Percentiles rank a stretch among this genome's conserved stretches.
Conservation (phyloP, 2,329 filamentous ascomycete genomes). For the Colletotrichum scovillei region DNA sequence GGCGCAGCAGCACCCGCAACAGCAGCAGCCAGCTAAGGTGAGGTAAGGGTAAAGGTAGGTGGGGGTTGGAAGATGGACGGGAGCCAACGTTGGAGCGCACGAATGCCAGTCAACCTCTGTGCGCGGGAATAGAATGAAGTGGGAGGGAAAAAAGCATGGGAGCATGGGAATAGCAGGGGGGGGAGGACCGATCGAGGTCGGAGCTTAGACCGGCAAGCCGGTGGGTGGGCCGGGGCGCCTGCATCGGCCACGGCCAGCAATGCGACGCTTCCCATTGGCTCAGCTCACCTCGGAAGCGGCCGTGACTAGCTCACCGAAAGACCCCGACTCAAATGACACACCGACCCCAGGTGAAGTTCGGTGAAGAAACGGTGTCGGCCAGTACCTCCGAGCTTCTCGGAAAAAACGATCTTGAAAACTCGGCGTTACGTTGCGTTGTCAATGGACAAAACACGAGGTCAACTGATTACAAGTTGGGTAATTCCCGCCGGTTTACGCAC, state of each 20-base stretch:
- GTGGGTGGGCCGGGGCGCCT: neutral
- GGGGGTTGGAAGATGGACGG: conserved; percentile 1
- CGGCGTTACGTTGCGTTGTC: neutral
- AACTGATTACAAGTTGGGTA: neutral
- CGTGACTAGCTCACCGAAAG: neutral
- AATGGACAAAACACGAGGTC: neutral
- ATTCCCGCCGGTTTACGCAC: neutral
- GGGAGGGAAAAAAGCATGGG: neutral
- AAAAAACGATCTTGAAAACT: neutral
- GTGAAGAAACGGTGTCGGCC: neutral
- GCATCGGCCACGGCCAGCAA: conserved; percentile 2
- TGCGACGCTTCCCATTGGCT: neutral
- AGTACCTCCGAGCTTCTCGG: conserved; percentile 15
- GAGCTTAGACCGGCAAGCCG: conserved; percentile 11
- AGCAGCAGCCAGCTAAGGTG: too few relatives aligned
- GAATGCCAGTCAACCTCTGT: conserved; percentile 3
- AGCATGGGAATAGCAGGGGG: neutral
- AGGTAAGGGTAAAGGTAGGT: neutral
- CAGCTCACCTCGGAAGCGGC: neutral
- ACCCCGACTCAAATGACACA: neutral
- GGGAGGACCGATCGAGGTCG: conserved; percentile 1
- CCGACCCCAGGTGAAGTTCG: neutral
- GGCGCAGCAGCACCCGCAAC: neutral
- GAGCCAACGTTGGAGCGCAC: neutral
- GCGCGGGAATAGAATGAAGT: conserved; percentile 3